phyloP scores from a whole-genome alignment of 2,329 filamentous ascomycete genomes.

The Monilinia polystroma region DNA sequence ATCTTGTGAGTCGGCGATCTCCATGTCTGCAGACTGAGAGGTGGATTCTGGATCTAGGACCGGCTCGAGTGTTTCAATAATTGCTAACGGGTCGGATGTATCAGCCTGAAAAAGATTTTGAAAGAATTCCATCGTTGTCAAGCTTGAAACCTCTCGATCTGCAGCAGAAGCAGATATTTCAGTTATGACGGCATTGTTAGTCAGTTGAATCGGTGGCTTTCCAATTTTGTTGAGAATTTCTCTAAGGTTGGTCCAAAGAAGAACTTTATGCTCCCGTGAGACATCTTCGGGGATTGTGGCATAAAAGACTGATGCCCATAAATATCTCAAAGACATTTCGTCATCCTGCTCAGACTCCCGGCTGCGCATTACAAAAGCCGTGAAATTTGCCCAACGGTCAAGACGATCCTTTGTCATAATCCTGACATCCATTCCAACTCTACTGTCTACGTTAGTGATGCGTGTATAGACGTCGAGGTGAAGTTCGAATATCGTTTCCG shows the following conservation, averaged over 20 bases:
- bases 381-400: constrained; percentile 58
- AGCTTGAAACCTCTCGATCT: constrained; percentile 84
- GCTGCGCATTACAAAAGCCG: constrained; percentile 50
- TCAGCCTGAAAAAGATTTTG: constrained; percentile 83
- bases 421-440: constrained; percentile 52
- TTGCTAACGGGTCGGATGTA: constrained; percentile 72
- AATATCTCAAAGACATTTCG: constrained; percentile 56
- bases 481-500: constrained; percentile 63
- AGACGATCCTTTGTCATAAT: constrained; percentile 57
- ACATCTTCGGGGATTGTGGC: constrained; percentile 56
- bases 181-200: constrained; percentile 86
- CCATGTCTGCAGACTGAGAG: constrained; percentile 38
- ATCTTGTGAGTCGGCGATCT: constrained; percentile 24
- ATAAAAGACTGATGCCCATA: constrained; percentile 66
- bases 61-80: constrained; percentile 91
- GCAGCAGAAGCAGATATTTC: constrained; percentile 80
- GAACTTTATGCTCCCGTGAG: constrained; percentile 57
- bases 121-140: constrained; percentile 97
- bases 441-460: constrained; percentile 60
- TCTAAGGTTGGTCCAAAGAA: constrained; percentile 63
- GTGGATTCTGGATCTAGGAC: constrained; percentile 74
- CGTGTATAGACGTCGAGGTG: constrained; percentile 64
- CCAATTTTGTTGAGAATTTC: constrained; percentile 49
- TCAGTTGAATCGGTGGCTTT: constrained; percentile 58
- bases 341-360: constrained; percentile 32